Evolutionary conservation across 345 rosid species (phyloP), one percentile per base, ranked within the genome.

Genomic region (Eucalyptus pumila): DNA sequence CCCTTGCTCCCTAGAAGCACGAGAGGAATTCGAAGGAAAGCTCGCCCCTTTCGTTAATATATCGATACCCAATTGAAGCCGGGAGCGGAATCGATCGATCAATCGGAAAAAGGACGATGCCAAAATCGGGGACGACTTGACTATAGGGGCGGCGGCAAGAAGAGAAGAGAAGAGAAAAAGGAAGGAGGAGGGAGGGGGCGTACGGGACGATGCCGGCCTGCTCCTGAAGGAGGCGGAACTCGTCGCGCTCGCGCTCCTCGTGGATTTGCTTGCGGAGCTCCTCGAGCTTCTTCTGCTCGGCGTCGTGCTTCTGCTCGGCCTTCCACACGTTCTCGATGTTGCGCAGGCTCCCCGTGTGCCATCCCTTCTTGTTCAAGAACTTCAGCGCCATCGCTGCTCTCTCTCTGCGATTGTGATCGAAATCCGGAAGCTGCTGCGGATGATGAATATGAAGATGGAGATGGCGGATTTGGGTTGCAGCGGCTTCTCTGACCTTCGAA

Each of bases 281-380:
- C 80, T 97, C 99, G 90, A 96, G 93, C 90, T 97, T 98, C 92
- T 96, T 97, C 95, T 98, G 95, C 93, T 98, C 99, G 19, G 97
- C 96, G 4, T 95, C 99, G 90, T 96, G 98, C 91, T 98, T 98
- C 93, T 97, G 99, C 93, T 98, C 99, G n/a, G 99, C 99, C 90
- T 97, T 97, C 99, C 99, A 98, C n/a, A 97, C 99, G 92, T 92
- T 98, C 92, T 98, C 99, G 85, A 97, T 94, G 94, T 97, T 98
- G 91, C 99, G 94, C 62, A 98, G 92, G 93, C 98, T 98, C 50
- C 99, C 99, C 50, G 99, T 95, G 90, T 97, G 99, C 99, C 98
- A 98, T 91, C 99, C 99, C 94, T 98, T 98, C 98, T 98, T 96
- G 96, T 97, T 98, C 94, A 97, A 88, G 93, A 98, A 98, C 95